Conservation (phyloP, 140 eudicot genomes). For the Senecio squalidus region DNA sequence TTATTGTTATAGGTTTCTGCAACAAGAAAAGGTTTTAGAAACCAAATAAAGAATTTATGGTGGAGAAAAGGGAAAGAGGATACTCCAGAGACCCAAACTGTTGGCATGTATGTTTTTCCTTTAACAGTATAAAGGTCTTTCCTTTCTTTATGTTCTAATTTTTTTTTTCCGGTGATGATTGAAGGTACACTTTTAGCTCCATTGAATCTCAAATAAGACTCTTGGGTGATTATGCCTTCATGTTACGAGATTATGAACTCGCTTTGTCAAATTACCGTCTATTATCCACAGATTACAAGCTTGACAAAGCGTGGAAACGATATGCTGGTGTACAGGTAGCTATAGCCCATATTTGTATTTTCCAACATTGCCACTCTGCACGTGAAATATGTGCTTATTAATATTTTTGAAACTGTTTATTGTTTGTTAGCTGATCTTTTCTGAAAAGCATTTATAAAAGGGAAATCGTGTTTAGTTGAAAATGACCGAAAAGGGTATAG, state of each 20-base stretch:
- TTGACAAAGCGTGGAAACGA: conserved; percentile 98
- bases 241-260: conserved; percentile 93
- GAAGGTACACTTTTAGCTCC: conserved; percentile 92
- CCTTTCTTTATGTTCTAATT: conserved; percentile 16
- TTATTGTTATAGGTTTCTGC: conserved; percentile 67
- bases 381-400: background rate
- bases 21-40: conserved; percentile 95
- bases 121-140: background rate
- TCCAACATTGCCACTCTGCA: conserved; percentile 1
- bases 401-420: background rate
- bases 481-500: background rate
- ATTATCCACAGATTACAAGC: conserved; percentile 89
- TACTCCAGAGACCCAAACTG: conserved; percentile 56
- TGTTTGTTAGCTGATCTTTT: background rate
- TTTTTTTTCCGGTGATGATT: conserved; percentile 19
- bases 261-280: conserved; percentile 92
- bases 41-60: conserved; percentile 95
- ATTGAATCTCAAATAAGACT: conserved; percentile 93
- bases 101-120: conserved; percentile 48
- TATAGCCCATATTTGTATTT: background rate
- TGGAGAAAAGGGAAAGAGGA: conserved; percentile 99
- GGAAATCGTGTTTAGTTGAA: background rate
- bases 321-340: conserved; percentile 97
- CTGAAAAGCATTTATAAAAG: background rate
- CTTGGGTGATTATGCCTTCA: conserved; percentile 95